Evolutionary conservation across 306 rosid species (phyloP), one percentile per base, ranked within the genome.

Genomic region (Hippophae gyantsensis): DNA sequence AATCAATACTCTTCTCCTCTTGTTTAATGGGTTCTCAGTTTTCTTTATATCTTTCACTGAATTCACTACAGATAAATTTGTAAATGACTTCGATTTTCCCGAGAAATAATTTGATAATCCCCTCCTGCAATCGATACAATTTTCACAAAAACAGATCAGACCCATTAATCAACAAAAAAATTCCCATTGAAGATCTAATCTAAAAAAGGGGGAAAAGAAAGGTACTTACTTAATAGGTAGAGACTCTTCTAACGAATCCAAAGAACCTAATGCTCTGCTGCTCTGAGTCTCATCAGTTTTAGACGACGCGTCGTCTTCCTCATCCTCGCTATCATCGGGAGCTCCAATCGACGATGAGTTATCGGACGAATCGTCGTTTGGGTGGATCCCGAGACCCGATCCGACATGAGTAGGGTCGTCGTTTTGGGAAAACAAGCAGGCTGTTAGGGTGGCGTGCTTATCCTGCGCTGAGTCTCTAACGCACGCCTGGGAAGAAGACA

Each of bases 61-160:
- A 27, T 45, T 66, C 25, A 85, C 90, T 54, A 81, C 83, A 3
- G 88, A 75, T 52, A 92, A 71, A 72, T 83, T 85, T 43, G 81
- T 71, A 47, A 87, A 92, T 9, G 98, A 92, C 63, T 83, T 87
- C 2, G 96, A 92, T 85, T 88, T 92, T n/a, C 98, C 98, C 4
- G 77, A 67, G 48, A 85, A 92, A 57, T 87, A 81, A 56, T 72
- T 74, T 3, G 98, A 92, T 54, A 92, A 82, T 62, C 98, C 98
- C 64, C 89, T 83, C 82, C 98, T 92, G 89, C 46, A 60, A 3
- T 0, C 18, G 13, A 54, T 25, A 25, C n/a, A 46, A 54, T 12
- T 18, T 40, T 23, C 57, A 13, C 56, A 59, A 56, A 59, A 41
- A 48, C 42, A 8, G 9, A 6, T 55, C 47, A 69, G 47, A 18